Conservation (phyloP, 768 basidiomycete species). For the Leccinum uliginosum region DNA sequence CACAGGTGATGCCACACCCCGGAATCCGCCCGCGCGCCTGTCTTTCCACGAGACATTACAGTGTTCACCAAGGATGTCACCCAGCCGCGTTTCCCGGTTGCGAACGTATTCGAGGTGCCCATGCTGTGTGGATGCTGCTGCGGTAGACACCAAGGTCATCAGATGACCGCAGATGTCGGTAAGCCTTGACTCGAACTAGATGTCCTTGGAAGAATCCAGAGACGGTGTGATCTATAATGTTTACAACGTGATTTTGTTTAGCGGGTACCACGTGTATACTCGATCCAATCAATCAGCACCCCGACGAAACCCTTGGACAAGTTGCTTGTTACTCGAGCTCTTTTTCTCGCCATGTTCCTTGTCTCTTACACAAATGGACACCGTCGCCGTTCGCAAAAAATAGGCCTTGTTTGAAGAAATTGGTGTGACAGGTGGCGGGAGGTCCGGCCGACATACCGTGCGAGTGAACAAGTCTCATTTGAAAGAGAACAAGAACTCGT, state of each 20-base stretch:
- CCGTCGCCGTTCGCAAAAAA: too few relatives aligned
- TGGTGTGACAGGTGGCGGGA: neutral
- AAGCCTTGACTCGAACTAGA: neutral
- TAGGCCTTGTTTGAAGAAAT: neutral
- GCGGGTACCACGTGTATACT: neutral
- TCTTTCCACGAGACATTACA: too few relatives aligned
- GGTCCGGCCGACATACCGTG: neutral
- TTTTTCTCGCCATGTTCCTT: neutral
- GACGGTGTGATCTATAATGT: too few relatives aligned
- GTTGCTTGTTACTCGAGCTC: neutral
- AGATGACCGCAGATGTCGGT: neutral
- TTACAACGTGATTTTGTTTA: too few relatives aligned
- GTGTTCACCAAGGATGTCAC: neutral
- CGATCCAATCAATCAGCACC: neutral
- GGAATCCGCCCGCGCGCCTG: too few relatives aligned
- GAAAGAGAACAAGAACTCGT: neutral
- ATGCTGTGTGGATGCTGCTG: slow-evolving; percentile 12
- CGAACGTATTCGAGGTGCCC: slow-evolving; percentile 10
- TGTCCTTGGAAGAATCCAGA: too few relatives aligned
- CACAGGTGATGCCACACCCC: too few relatives aligned
- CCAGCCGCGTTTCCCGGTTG: neutral
- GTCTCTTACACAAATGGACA: too few relatives aligned
- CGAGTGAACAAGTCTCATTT: neutral
- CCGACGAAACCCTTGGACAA: neutral
- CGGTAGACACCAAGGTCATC: neutral